Evolutionary conservation across 2,329 filamentous ascomycete species (phyloP), one percentile per base, ranked within the genome.

Genomic region (Periconia digitata): DNA sequence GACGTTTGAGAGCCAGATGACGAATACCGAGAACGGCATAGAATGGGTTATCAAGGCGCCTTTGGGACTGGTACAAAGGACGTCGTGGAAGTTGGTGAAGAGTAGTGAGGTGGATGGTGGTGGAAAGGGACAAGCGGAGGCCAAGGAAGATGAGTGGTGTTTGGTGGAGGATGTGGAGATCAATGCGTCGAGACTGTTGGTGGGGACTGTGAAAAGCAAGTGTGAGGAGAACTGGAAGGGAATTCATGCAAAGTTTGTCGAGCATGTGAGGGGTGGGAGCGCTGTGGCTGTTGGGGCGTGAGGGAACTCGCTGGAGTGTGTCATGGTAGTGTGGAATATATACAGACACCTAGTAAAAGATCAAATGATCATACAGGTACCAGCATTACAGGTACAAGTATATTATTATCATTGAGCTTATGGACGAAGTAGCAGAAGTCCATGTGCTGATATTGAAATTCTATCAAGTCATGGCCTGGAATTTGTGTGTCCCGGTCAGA

Each of bases 131-230:
- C n/a, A 36, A 13, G 49, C 42, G 1, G 32, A 36, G 20, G 50
- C 44, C n/a, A 42, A 40, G 16, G 51, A 45, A 8, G 56, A 55
- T 20, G 65, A 68, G 49, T 69, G 61, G 66, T 60, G 56, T 46
- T 36, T 72, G 13, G 64, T 70, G 2, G 68, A 72, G 46, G 66
- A 71, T 55, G 64, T 69, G 23, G 66, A 69, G 54, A 71, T 72
- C 24, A 62, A 51, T 43, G 66, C 61, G 34, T 66, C 60, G 24
- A 55, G 65, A 46, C 43, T 72, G 40, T 41, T 72, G 32, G 59
- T 68, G 1, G 66, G 63, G 2, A 70, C 65, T 20, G 69, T 71
- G 12, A 71, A 58, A 55, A 59, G 59, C 0, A 72, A 72, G 53
- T 70, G 68, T 44, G 69, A 71, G 52, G 57, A 60, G 47, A 69